Evolutionary conservation across 2,329 filamentous ascomycete species (phyloP), one percentile per base, ranked within the genome.

Genomic region (Colletotrichum horii): DNA sequence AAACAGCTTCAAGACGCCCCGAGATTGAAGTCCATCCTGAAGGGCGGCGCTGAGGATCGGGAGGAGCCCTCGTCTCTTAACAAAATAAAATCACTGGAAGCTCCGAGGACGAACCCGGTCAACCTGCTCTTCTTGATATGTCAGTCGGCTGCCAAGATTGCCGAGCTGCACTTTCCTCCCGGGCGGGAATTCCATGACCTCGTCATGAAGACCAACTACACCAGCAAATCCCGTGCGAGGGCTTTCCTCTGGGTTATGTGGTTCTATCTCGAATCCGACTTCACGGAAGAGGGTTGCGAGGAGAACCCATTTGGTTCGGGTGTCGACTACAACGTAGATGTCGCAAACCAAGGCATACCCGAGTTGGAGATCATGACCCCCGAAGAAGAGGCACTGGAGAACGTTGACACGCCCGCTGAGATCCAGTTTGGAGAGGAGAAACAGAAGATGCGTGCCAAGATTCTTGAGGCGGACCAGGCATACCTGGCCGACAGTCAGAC

Each of bases 161-260:
- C 96, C 12, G 96, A 98, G 82, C 87, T 96, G 30, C 97, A 99
- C 84, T 98, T 99, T 83, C 94, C 94, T 14, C 90, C 93, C 8
- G 92, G 93, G 1, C 91, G 93, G 78, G 97, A 99, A 84, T 98
- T 99, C 83, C 98, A 98, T 83, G 97, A 99, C 81, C 90, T 99
- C 19, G 94, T 99, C 80, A 98, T 98, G 96, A 93, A 95, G 81
- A 93, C 93, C 2, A 94, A 94, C 28, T 90, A 95, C 76, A 95
- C 93, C 73, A 98, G 96, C 84, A 87, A 89, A 79, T 98, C 95
- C 77, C 92, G 97, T 77, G 96, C 97, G 1, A 93, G 88, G 60
- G 96, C 96, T 1, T 99, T 99, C 80, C 87, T 99, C 24, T 99
- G 97, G 97, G 88, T 99, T 77, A 97, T 99, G 93, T 99, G 97